Conservation (phyloP, 139 green algal species). For the Chlorella sp. region DNA sequence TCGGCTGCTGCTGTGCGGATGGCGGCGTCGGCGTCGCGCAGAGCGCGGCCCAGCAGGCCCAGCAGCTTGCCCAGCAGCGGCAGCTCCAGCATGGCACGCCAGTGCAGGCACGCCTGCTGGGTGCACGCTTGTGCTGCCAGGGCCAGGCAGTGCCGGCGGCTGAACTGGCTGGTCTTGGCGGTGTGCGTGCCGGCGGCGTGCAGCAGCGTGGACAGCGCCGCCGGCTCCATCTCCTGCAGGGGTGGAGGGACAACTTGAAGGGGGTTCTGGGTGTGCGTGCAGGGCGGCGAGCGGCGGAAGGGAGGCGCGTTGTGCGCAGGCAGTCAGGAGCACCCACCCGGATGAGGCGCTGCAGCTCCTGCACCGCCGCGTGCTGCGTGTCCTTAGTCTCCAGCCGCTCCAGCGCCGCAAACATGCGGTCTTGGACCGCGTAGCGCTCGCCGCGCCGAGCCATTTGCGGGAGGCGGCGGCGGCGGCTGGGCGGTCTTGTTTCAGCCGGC, state of each 20-base stretch:
- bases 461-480: neutral
- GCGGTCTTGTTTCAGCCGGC: too few relatives aligned
- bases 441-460: neutral
- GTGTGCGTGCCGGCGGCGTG: neutral
- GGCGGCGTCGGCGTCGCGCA: constrained; percentile 6
- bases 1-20: neutral
- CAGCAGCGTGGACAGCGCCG: constrained; percentile 16
- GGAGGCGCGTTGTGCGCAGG: neutral
- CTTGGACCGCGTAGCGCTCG: constrained; percentile 11
- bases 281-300: too few relatives aligned
- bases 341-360: constrained; percentile 5
- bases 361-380: neutral
- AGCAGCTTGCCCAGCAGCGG: constrained; percentile 30
- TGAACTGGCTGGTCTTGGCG: constrained; percentile 1
- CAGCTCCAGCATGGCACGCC: constrained; percentile 13
- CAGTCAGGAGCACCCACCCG: neutral
- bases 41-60: neutral
- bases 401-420: constrained; percentile 3
- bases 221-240: constrained; percentile 6
- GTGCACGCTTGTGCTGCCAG: constrained; percentile 1
- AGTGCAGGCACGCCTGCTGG: neutral
- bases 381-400: constrained; percentile 23
- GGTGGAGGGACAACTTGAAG: too few relatives aligned
- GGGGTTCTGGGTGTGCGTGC: neutral
- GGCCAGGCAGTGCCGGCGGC: neutral